These are phyloP conservation scores for Aspergillus pseudoglaucus DNA, from an alignment of 2,329 filamentous ascomycete species.

Conservation along the genomic window DNA sequence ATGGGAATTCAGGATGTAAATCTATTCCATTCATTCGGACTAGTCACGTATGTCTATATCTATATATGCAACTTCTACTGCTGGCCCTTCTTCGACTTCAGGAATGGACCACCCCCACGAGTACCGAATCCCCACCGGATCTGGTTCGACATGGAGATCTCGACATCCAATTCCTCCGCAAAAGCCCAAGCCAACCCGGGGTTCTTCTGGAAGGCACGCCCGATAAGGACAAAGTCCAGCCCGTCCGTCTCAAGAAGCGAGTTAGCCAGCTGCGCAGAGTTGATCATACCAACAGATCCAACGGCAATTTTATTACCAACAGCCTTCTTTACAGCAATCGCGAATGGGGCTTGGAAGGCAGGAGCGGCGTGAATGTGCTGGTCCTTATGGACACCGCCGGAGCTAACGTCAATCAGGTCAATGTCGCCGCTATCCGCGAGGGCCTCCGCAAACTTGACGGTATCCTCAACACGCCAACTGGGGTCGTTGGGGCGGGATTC, in stretches of 20 bases:
- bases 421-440: slow-evolving; percentile 64
- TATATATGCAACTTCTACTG: neutral
- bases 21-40: too few species aligned
- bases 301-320: slow-evolving; percentile 67
- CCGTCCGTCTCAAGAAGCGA: slow-evolving; percentile 47
- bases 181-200: slow-evolving; percentile 69
- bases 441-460: slow-evolving; percentile 55
- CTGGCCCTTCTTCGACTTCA: neutral
- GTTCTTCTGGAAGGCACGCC: slow-evolving; percentile 73
- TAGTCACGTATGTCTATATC: neutral
- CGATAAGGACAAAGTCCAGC: slow-evolving; percentile 67
- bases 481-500: slow-evolving; percentile 46
- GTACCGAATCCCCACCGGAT: slow-evolving; percentile 51
- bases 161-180: slow-evolving; percentile 65
- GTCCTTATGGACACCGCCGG: slow-evolving; percentile 60
- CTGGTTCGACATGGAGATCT: slow-evolving; percentile 67
- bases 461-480: slow-evolving; percentile 63
- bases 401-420: slow-evolving; percentile 5
- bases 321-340: slow-evolving; percentile 63
- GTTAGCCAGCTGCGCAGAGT: slow-evolving; percentile 62
- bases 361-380: slow-evolving; percentile 45
- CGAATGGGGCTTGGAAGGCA: slow-evolving; percentile 69
- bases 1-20: too few species aligned
- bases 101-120: neutral
- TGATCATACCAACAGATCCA: slow-evolving; percentile 69